phyloP scores from a whole-genome alignment of 2,329 filamentous ascomycete species.

The Paecilomyces variotii region DNA sequence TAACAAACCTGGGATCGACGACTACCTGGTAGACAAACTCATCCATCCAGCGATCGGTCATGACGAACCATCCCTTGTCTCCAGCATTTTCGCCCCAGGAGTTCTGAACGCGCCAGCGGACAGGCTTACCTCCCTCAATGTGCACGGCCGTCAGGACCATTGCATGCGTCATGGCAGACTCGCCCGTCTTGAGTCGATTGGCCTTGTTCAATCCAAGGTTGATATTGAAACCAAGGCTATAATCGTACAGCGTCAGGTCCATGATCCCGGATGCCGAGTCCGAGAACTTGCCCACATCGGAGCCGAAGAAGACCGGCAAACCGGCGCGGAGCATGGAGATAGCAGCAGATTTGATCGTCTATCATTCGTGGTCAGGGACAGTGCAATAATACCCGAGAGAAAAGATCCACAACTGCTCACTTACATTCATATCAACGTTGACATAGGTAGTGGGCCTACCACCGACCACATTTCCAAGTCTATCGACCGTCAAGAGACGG shows the following conservation, averaged over 20 bases:
- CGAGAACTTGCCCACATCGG: conserved; percentile 77
- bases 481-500: conserved; percentile 64
- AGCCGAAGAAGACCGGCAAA: conserved; percentile 79
- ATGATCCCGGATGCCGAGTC: conserved; percentile 64
- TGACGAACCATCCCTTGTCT: conserved; percentile 78
- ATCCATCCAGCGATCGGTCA: conserved; percentile 74
- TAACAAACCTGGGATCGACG: conserved; percentile 62
- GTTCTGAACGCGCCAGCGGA: conserved; percentile 83
- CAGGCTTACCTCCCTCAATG: conserved; percentile 57
- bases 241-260: conserved; percentile 70
- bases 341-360: conserved; percentile 62
- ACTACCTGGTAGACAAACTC: conserved; percentile 82
- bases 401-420: not conserved
- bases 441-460: conserved; percentile 71
- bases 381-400: not conserved
- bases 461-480: conserved; percentile 74
- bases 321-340: conserved; percentile 71
- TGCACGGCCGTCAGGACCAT: conserved; percentile 89
- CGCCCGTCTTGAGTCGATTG: conserved; percentile 62
- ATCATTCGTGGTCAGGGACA: not conserved
- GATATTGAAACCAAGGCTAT: conserved; percentile 76
- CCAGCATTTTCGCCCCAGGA: conserved; percentile 67
- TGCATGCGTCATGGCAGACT: conserved; percentile 81
- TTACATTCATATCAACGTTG: conserved; percentile 62
- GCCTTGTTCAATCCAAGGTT: conserved; percentile 67